Percentiles rank a stretch among this genome's conserved stretches.
phyloP scores from a whole-genome alignment of 768 basidiomycete species.

The Amanita subjunquillea region DNA sequence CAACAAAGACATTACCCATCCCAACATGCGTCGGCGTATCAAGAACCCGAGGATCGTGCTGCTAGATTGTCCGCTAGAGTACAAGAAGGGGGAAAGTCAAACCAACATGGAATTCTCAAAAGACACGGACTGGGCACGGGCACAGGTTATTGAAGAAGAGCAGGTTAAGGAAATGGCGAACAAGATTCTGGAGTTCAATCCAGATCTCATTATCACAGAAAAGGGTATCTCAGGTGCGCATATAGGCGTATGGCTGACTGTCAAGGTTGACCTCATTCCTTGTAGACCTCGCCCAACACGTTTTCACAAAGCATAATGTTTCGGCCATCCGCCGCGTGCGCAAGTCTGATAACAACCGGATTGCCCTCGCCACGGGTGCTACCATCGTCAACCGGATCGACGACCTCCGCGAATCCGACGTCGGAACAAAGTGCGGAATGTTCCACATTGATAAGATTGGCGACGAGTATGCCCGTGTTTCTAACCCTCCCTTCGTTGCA shows the following conservation, averaged over 20 bases:
- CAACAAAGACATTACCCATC: conserved; percentile 99
- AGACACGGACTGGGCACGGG: conserved; percentile 86
- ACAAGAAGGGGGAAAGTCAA: conserved; percentile 98
- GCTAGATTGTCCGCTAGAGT: conserved; percentile 92
- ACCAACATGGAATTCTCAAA: conserved; percentile 98
- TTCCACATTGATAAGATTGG: conserved; percentile 97
- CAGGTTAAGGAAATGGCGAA: conserved; percentile 85
- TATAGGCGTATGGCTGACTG: conserved; percentile 7
- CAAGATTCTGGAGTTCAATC: conserved; percentile 85
- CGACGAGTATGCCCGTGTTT: conserved; percentile 57
- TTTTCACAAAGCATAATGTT: conserved; percentile 78
- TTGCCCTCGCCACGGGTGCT: conserved; percentile 90
- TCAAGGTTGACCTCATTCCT: too few relatives aligned
- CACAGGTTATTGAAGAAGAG: conserved; percentile 94
- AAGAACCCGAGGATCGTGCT: conserved; percentile 81
- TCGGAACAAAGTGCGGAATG: conserved; percentile 91
- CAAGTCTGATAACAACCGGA: conserved; percentile 98
- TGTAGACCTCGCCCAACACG: conserved; percentile 80
- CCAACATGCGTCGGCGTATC: conserved; percentile 90
- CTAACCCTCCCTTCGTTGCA: background rate
- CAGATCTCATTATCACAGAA: conserved; percentile 91
- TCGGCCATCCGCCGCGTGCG: conserved; percentile 95
- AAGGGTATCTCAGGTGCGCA: conserved; percentile 89
- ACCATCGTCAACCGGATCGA: conserved; percentile 97
- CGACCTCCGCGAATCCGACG: conserved; percentile 84